Base-by-base conservation (phyloP, 2,329 filamentous ascomycete species). In the Trichoderma lentiforme region DNA sequence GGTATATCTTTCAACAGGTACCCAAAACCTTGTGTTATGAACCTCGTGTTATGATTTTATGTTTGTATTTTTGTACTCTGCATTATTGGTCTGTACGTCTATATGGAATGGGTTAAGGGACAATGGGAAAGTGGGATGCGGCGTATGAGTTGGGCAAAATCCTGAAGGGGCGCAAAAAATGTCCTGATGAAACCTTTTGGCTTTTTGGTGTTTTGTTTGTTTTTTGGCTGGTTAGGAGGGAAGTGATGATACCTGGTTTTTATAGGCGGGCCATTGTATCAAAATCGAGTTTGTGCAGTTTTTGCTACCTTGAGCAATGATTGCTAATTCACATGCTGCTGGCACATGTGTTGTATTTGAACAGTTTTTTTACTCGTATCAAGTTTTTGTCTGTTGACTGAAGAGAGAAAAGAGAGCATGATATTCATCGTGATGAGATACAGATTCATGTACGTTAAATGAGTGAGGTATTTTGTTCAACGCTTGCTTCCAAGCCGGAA, bases 391-490 rank as follows among this genome's bases (percentile, higher is more conserved):
- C 39, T 53, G 21, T 53, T 21, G 43, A 24, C 4, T 24, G 43
- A 21, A 51, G 43, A 51, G 36, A 39, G 6, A 39, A 39, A 3
- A 15, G 43, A 24, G 43, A 12, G n/a, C 0, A 4, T 47, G 43
- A 51, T 11, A 21, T 30, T 8, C 30, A 24, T 24, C 6, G 32
- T 62, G 30, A 61, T 4, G 24, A 30, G 18, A 24, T 6, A 6
- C 7, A 15, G 21, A 26, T 36, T 11, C 7, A 53, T 62, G n/a
- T 70, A n/a, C 57, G 58, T 64, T 56, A 51, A 61, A 61, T 74
- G 73, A 75, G 74, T 74, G 73, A 74, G 71, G 73, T 74, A 74
- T 63, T 71, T 70, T 62, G 66, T 74, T 72, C 62, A 36, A 56
- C 28, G 39, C 28, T 53, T 53, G 67, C 67, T 58, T 58, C 67